A percentile compares a stretch with the other conserved stretches of the same genome.
Evolutionary conservation across 192 early-diverging fungal genomes (phyloP).

Genomic region (Backusella parvicylindrica): DNA sequence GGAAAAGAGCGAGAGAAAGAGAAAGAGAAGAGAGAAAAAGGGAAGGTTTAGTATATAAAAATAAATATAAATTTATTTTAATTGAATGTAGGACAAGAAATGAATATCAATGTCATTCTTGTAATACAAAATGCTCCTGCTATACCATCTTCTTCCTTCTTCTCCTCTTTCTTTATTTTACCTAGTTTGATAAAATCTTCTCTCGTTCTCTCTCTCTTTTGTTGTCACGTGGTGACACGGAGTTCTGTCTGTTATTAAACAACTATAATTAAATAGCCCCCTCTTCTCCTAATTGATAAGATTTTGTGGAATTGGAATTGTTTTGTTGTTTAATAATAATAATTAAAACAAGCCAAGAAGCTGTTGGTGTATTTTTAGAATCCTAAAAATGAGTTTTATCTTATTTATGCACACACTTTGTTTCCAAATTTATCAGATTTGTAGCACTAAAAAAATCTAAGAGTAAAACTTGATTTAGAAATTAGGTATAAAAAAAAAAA

Average conservation of each 20-base stretch:
- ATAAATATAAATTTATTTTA: background rate
- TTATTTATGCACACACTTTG: background rate
- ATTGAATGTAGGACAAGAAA: background rate
- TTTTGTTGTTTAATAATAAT: background rate
- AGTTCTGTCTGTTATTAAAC: background rate
- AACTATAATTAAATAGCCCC: background rate
- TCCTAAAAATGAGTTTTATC: background rate
- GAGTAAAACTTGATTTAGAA: background rate
- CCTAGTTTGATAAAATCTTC: background rate
- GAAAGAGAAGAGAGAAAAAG: conserved; percentile 1
- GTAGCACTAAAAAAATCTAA: background rate
- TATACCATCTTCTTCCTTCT: background rate
- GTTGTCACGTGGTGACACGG: background rate
- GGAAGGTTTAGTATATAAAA: background rate
- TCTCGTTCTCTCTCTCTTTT: background rate
- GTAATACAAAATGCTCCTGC: background rate
- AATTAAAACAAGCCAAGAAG: background rate
- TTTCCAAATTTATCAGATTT: background rate
- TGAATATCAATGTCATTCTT: background rate
- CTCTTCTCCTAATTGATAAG: background rate
- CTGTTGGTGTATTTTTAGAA: background rate
- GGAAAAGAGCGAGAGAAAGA: background rate
- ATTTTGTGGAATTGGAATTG: background rate
- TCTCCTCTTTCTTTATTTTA: background rate
- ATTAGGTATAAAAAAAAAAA: background rate